Evolutionary conservation across 2,329 filamentous ascomycete species (phyloP).

Genomic region (Aspergillus fumigatus): DNA sequence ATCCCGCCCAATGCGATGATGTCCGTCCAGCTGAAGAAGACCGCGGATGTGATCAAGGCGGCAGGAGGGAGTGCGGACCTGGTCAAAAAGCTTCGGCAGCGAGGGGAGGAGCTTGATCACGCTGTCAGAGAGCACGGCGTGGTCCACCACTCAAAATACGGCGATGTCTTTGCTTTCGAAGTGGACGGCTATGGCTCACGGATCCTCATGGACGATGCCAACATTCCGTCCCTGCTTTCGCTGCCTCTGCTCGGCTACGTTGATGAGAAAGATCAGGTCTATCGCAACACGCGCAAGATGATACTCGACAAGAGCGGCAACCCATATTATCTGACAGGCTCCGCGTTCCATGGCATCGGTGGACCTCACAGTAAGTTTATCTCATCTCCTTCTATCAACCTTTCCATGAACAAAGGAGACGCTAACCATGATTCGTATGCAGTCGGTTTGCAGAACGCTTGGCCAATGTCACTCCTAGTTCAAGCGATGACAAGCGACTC

Average conservation of each 20-base stretch:
- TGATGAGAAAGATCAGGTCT: constrained; percentile 59
- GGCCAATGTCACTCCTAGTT: constrained; percentile 92
- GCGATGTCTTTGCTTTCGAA: constrained; percentile 60
- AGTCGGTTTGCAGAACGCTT: constrained; percentile 83
- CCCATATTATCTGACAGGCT: constrained; percentile 79
- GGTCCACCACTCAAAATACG: constrained; percentile 47
- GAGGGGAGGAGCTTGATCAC: constrained; percentile 63
- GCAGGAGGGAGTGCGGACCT: constrained; percentile 52
- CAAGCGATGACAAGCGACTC: constrained; percentile 85
- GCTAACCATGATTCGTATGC: constrained; percentile 44
- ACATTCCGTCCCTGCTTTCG: constrained; percentile 58
- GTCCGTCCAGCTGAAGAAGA: constrained; percentile 76
- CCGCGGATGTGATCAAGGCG: constrained; percentile 63
- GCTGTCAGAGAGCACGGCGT: constrained; percentile 85
- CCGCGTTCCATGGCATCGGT: constrained; percentile 79
- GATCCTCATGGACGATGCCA: constrained; percentile 64
- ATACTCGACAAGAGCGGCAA: constrained; percentile 72
- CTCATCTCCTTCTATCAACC: neutral
- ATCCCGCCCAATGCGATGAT: constrained; percentile 97
- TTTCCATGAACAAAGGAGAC: neutral
- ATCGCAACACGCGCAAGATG: constrained; percentile 84
- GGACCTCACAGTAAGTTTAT: constrained; percentile 58
- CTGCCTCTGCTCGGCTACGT: constrained; percentile 58
- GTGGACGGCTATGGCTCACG: constrained; percentile 60
- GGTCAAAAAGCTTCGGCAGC: constrained; percentile 46